phyloP scores from a whole-genome alignment of 352 stramenopile species.

The Globisporangium nodosum region DNA sequence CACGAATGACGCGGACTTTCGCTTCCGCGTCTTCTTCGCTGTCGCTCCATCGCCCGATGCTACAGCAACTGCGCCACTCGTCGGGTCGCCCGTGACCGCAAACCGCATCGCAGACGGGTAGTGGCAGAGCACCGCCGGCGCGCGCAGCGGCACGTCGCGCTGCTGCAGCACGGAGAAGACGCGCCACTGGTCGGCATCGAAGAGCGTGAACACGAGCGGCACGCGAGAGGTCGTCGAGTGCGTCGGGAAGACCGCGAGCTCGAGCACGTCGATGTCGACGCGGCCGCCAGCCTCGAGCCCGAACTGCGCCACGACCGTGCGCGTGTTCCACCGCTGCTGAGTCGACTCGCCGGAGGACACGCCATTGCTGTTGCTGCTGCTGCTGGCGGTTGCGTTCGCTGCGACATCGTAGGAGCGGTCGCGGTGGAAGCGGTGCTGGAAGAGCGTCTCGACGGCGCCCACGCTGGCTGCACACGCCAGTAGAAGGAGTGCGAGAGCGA shows the following conservation, averaged over 20 bases:
- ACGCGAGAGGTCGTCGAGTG: conserved; percentile 11
- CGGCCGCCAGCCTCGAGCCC: conserved; percentile 46
- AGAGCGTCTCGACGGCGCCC: conserved; percentile 3
- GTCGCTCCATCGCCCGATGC: neutral
- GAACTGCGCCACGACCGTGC: conserved; percentile 44
- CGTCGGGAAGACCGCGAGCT: conserved; percentile 10
- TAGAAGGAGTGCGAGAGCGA: neutral
- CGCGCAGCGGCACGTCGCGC: conserved; percentile 53
- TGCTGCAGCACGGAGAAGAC: conserved; percentile 52
- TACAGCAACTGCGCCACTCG: neutral
- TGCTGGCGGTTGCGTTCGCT: neutral
- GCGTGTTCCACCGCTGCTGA: conserved; percentile 51
- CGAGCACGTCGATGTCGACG: conserved; percentile 34
- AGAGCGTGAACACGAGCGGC: conserved; percentile 54
- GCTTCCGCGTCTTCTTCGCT: neutral
- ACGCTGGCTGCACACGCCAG: neutral
- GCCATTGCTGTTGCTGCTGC: neutral
- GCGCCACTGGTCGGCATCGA: conserved; percentile 58
- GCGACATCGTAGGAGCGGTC: neutral
- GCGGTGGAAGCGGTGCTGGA: conserved; percentile 13
- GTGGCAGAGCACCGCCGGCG: conserved; percentile 46
- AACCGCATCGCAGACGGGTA: conserved; percentile 50
- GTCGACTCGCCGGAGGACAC: conserved; percentile 2
- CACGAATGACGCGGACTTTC: neutral
- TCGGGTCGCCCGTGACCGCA: conserved; percentile 15